Evolutionary conservation across 805 yeast genomes (phyloP).

Genomic region (Yarrowia phangngaensis): DNA sequence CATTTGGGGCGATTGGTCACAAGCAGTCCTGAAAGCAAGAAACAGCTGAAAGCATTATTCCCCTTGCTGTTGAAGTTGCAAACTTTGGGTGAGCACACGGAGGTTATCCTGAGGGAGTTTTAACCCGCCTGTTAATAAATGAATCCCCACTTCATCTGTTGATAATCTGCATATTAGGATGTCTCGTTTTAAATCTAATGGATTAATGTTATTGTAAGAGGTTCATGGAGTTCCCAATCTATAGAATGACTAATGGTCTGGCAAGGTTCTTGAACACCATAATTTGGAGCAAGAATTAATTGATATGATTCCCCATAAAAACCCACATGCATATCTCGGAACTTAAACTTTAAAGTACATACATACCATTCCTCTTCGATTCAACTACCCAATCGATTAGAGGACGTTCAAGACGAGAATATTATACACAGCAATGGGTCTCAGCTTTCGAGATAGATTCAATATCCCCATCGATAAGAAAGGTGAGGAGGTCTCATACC

Average conservation of each 20-base stretch:
- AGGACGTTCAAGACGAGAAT: conserved; percentile 2
- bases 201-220: too few relatives aligned
- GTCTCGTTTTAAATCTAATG: too few relatives aligned
- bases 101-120: conserved; percentile 14
- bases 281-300: too few relatives aligned
- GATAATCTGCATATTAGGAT: too few relatives aligned
- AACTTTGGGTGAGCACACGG: conserved; percentile 7
- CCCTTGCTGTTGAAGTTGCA: conserved; percentile 19
- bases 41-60: conserved; percentile 11
- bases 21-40: conserved; percentile 8
- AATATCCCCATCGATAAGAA: conserved; percentile 28
- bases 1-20: conserved; percentile 1
- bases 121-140: neutral
- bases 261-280: too few relatives aligned
- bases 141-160: too few relatives aligned
- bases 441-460: conserved; percentile 27
- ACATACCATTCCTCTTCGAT: too few relatives aligned
- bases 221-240: too few relatives aligned
- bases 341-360: too few relatives aligned
- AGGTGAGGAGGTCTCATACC: conserved; percentile 47
- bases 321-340: too few relatives aligned
- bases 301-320: too few relatives aligned
- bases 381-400: neutral
- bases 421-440: conserved; percentile 11
- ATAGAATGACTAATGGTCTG: too few relatives aligned